Evolutionary conservation across 1,139 yeast species (phyloP), one percentile per base, ranked within the genome.

Genomic region (Zygoascus hellenicus): DNA sequence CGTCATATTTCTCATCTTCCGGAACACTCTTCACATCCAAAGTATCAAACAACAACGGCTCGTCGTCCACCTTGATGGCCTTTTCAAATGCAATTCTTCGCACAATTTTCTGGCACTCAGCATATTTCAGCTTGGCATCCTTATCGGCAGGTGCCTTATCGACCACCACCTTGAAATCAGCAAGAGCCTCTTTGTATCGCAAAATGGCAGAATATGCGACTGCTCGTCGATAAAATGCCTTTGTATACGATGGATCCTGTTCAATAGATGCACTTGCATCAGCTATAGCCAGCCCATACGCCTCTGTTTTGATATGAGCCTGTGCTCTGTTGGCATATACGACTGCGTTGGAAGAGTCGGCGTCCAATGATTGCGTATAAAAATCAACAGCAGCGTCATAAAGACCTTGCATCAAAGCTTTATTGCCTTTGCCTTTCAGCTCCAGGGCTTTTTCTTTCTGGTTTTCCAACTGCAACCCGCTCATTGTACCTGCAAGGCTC

Each of bases 291-390:
- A 79, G 73, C 1, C 97, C 97, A 64, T 84, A 90, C 58, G 81
- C 83, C 62, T 92, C 98, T 48, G 82, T 67, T 62, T 87, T 86
- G 61, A 90, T 80, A 56, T 89, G 83, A 1, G 88, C 96, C 58
- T 88, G 95, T 0, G 98, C 97, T 54, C 97, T 73, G 67, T 92
- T 92, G 29, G 96, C 81, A 63, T 70, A 86, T 60, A 80, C 83
- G 15, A 90, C 78, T 1, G 94, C 86, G 52, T 83, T 80, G n/a
- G 70, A 59, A 5, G 77, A 68, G 57, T 84, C 84, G 17, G 82
- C 61, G 37, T 75, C 81, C 45, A 90, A 85, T n/a, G 97, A 97
- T 57, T 75, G 64, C 2, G 92, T 77, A 63, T 92, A 92, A 10
- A 74, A 63, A 4, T 76, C 82, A 30, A 87, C 71, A 9, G 97